Conservation (phyloP, 192 early-diverging fungal genomes). For the Mortierella alpina region DNA sequence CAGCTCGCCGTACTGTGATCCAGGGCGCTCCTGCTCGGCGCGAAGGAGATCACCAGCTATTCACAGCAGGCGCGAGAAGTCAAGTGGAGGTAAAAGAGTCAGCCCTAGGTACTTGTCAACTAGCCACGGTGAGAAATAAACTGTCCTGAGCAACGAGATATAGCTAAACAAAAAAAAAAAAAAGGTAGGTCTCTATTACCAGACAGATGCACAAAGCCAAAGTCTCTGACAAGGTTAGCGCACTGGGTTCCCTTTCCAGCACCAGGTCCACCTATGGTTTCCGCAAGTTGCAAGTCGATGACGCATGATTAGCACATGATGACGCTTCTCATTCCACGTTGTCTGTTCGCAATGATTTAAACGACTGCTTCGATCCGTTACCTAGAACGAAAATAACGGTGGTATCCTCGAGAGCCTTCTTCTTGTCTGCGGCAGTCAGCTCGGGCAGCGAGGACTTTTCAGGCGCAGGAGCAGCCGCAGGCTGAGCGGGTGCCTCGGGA, state of each 20-base stretch:
- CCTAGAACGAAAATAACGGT: slow-evolving; percentile 93
- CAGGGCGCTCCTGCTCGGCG: slow-evolving; percentile 85
- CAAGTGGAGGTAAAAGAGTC: too few species aligned
- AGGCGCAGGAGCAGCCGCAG: neutral
- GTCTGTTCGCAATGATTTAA: neutral
- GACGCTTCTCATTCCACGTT: too few species aligned
- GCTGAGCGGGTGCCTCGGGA: neutral
- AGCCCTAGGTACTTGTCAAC: too few species aligned
- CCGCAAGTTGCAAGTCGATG: too few species aligned
- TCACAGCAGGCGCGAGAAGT: too few species aligned
- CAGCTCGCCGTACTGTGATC: slow-evolving; percentile 89
- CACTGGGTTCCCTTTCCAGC: slow-evolving; percentile 98
- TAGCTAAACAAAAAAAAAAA: neutral
- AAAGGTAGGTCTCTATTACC: slow-evolving; percentile 56
- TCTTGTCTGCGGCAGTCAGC: slow-evolving; percentile 25
- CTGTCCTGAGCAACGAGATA: neutral
- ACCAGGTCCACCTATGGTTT: slow-evolving; percentile 74
- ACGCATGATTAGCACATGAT: too few species aligned
- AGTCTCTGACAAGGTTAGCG: slow-evolving; percentile 86
- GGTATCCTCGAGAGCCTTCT: slow-evolving; percentile 60
- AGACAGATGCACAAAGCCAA: slow-evolving; percentile 94
- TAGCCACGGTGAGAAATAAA: neutral
- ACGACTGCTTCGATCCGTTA: neutral
- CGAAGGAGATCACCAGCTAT: slow-evolving; percentile 94
- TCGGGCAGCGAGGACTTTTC: slow-evolving; percentile 11